Base-by-base conservation (phyloP, 495 filamentous ascomycete species). In the Lepraria neglecta region DNA sequence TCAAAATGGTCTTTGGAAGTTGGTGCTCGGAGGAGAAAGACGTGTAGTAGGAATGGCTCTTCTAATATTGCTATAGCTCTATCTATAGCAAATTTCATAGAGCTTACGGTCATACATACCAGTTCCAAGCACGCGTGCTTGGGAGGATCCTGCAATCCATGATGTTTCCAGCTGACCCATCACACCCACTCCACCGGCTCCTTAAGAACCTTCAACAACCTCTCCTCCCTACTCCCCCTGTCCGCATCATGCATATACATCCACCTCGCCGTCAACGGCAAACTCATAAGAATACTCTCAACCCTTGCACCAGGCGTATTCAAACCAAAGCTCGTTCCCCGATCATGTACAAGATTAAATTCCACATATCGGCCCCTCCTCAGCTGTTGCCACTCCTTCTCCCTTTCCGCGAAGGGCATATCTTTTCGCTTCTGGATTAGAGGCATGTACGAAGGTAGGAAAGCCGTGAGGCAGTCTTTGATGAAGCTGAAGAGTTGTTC, bases 311-410 rank as follows among this genome's bases (percentile, higher is more conserved):
- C 90, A 4, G 94, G 95, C 0, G 95, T 96, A 65, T 91, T 92
- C 59, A 99, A 75, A 0, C 94, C 94, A 72, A 99, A 99, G 53
- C 87, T 87, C 6, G 94, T 99, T 14, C 94, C 94, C 31, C 94
- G 84, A 76, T 99, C 94, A 75, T 99, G 91, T 52, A 99, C 89
- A 19, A 99, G 81, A 75, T 99, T 99, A 74, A 99, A 99, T 72
- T 99, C 94, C 30, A 99, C 95, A 73, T 99, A 99, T 66, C 87
- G 78, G 40, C 95, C 94, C 54, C 94, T 80, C 33, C 94, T 82
- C 62, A 99, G 78, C 77, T 97, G 94, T 73, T 99, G 94, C 94
- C 94, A 99, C 61, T 88, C 80, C 77, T 96, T 97, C 76, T 97
- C 88, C 59, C 82, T 76, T 14, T 84, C 84, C 0, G 88, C 89